phyloP scores from a whole-genome alignment of 352 stramenopile genomes.

The Pythium chondricola region DNA sequence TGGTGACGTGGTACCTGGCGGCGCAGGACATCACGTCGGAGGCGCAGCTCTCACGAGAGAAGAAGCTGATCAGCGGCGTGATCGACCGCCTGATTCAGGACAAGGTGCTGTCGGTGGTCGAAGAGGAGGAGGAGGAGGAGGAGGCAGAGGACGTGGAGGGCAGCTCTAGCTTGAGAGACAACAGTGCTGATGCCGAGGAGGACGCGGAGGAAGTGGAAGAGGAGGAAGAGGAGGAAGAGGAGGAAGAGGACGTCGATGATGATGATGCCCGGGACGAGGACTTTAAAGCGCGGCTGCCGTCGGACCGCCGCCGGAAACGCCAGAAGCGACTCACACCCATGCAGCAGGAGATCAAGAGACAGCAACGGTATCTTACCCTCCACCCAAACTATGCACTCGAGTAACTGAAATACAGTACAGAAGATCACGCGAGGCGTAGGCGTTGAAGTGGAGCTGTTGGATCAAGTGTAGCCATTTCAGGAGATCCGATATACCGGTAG shows the following conservation, averaged over 20 bases:
- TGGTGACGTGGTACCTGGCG: constrained; percentile 82
- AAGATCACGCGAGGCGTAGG: too few species aligned
- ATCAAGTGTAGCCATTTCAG: too few species aligned
- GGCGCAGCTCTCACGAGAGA: constrained; percentile 65
- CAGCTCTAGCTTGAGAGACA: too few species aligned
- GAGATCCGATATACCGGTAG: too few species aligned
- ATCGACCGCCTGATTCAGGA: constrained; percentile 78
- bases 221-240: constrained; percentile 9
- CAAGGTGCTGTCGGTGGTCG: constrained; percentile 68
- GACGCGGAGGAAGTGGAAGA: constrained; percentile 19
- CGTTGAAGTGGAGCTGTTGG: too few species aligned
- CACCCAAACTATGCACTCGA: constrained; percentile 80
- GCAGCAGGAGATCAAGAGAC: constrained; percentile 45
- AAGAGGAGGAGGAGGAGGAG: constrained; percentile 49
- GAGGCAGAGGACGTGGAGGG: constrained; percentile 3
- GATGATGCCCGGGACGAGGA: constrained; percentile 12
- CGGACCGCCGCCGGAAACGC: background rate
- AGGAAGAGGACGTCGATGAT: constrained; percentile 3
- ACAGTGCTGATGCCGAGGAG: constrained; percentile 8
- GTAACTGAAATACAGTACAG: constrained; percentile 13
- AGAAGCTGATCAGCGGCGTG: constrained; percentile 77
- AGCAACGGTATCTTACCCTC: constrained; percentile 71
- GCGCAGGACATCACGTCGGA: constrained; percentile 84
- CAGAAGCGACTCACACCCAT: constrained; percentile 26
- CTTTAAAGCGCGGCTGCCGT: background rate